Base-by-base conservation (phyloP, 2,329 filamentous ascomycete species). In the Aspergillus chevalieri region DNA sequence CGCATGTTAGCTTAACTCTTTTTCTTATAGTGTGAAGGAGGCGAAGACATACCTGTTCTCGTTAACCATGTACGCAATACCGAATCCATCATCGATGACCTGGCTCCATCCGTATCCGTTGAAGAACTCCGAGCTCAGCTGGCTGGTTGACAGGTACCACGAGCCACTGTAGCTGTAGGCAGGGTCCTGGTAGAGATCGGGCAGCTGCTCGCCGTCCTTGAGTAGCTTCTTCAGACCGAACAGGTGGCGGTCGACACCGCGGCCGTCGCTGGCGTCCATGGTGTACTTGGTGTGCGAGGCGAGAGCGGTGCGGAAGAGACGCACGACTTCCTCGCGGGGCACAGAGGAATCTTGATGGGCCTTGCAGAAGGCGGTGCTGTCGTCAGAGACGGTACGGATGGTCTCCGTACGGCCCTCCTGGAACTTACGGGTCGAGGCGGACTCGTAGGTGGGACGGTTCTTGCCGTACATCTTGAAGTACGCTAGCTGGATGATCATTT, bases 11-110 rank as follows among this genome's bases (percentile, higher is more conserved):
- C 38, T 30, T 30, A 4, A 12, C 5, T 30, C 50, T 43, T 50
- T 45, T 34, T 19, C 38, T 15, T 7, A 5, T 26, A 26, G 2
- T 22, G 26, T 45, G 6, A 30, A 30, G 10, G 15, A 41, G 43
- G 36, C 36, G 15, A 9, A 38, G 28, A 64, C 76, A 70, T 67
- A 89, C 86, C 83, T 91, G 72, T 96, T 95, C 79, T 97, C 92
- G 68, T 98, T 98, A 70, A 98, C 97, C 93, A 98, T 98, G 70
- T 98, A 98, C 36, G 93, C 93, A 66, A 98, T 95, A 57, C 93
- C 93, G 73, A 93, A 98, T 26, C 93, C 93, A 52, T 86, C 88
- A 65, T 97, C 91, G 48, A 97, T 87, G 47, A 98, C 93, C 76
- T 98, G 92, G 66, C 87, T 93, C 93, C 93, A 98, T 43, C 93